Base-by-base conservation (phyloP, 768 basidiomycete genomes). In the Ephemerocybe angulata region DNA sequence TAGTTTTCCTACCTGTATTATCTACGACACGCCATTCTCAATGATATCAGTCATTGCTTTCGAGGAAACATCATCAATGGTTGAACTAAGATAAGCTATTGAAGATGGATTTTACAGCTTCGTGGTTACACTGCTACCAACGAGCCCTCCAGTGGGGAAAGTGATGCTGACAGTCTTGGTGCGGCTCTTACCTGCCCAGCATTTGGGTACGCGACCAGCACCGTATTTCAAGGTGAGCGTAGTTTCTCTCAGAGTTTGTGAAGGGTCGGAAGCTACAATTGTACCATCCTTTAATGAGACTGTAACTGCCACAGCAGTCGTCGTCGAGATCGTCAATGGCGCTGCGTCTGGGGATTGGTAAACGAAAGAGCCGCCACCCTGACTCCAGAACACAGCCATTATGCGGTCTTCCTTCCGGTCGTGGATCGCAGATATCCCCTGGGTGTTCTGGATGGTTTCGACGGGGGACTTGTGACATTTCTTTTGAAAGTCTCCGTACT, bases 241-340 rank as follows among this genome's bases (percentile, higher is more conserved):
- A 0, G 79, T 63, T 2, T 63, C 58, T 6, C 58, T 50, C 24
- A 81, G 60, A 0, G 72, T 72, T 63, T 89, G 87, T 1, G 84
- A 84, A 3, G 87, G 87, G 64, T 89, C 87, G 0, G 86, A 79
- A 12, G 87, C 75, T 0, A 78, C 80, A 29, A 89, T 58, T 22
- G 69, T 70, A 31, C 78, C 72, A 1, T 72, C 68, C 11, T 68
- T 59, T 21, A 75, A 41, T 13, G 73, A 64, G 56, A 79, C 78
- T 7, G 83, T 73, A 13, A 85, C 52, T 2, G 72, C 74, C 4
- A 73, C 62, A 21, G 79, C 80, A 10, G 68, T 76, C 38, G 70
- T 74, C 1, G 71, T 61, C n/a, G 70, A 63, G 24, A 77, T 58
- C 3, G 68, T 73, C 52, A 76, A 62, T 3, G 67, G 53, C 4